Percentiles rank a stretch among this genome's conserved stretches.
These are phyloP conservation scores for Aspergillus japonicus DNA, from an alignment of 2,329 filamentous ascomycete genomes.

Conservation along the genomic window DNA sequence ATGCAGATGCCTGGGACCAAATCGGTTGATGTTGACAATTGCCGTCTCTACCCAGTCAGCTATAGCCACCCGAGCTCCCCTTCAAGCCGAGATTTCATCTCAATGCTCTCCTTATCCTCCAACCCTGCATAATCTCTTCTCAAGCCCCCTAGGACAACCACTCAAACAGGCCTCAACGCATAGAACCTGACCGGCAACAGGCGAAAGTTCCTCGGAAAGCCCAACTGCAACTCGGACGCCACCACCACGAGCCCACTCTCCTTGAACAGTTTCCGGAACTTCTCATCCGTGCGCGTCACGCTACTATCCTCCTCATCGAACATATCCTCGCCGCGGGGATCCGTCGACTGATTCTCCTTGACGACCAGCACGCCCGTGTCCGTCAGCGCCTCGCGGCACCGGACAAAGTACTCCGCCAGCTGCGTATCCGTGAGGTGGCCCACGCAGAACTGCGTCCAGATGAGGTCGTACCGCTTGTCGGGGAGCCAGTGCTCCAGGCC, in stretches of 20 bases:
- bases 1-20: neutral
- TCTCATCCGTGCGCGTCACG: constrained; percentile 73
- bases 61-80: neutral
- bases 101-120: neutral
- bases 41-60: neutral
- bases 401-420: constrained; percentile 64
- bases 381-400: constrained; percentile 56
- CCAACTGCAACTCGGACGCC: constrained; percentile 68
- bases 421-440: constrained; percentile 76
- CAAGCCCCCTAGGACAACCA: no score
- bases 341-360: constrained; percentile 74
- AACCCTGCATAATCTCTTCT: neutral
- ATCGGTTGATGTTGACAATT: neutral
- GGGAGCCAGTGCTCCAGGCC: constrained; percentile 72
- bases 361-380: constrained; percentile 58
- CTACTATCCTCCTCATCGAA: constrained; percentile 75
- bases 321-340: constrained; percentile 57
- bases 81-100: neutral
- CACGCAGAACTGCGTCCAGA: constrained; percentile 91
- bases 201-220: constrained; percentile 61
- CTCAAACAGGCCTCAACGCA: constrained; percentile 62
- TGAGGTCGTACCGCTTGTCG: constrained; percentile 65
- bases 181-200: constrained; percentile 76
- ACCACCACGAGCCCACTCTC: constrained; percentile 68
- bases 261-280: constrained; percentile 68